A percentile compares a stretch with the other conserved stretches of the same genome.
Conservation (phyloP, 2,329 filamentous ascomycete genomes). For the Claviceps arundinis region DNA sequence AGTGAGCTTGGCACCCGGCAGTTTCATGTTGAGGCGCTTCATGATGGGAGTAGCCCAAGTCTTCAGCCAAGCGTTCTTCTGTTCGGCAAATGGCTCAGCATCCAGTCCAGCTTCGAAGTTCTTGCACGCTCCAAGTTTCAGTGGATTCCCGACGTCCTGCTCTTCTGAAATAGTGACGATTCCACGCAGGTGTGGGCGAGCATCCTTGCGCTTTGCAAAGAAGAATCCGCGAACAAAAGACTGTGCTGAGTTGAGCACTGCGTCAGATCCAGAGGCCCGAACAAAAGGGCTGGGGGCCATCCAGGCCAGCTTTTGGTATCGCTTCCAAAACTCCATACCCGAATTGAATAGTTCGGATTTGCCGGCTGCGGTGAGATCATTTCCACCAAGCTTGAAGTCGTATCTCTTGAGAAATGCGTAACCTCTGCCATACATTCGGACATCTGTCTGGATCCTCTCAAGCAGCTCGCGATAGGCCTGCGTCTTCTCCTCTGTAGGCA, state of each 20-base stretch:
- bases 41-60: slow-evolving; percentile 56
- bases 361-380: slow-evolving; percentile 56
- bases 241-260: slow-evolving; percentile 61
- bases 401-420: slow-evolving; percentile 62
- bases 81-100: slow-evolving; percentile 31
- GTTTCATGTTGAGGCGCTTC: slow-evolving; percentile 52
- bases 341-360: slow-evolving; percentile 58
- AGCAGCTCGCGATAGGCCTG: slow-evolving; percentile 50
- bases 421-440: slow-evolving; percentile 43
- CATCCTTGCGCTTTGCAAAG: slow-evolving; percentile 21
- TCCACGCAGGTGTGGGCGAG: slow-evolving; percentile 33
- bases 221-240: slow-evolving; percentile 69
- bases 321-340: slow-evolving; percentile 60
- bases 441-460: slow-evolving; percentile 45
- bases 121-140: slow-evolving; percentile 60
- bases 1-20: slow-evolving; percentile 55
- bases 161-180: slow-evolving; percentile 61
- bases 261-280: slow-evolving; percentile 53
- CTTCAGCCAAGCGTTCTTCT: slow-evolving; percentile 44
- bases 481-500: slow-evolving; percentile 61
- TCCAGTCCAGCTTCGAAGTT: slow-evolving; percentile 51
- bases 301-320: slow-evolving; percentile 51
- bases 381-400: slow-evolving; percentile 54
- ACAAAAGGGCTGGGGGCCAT: slow-evolving; percentile 49
- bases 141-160: slow-evolving; percentile 60